Conservation (phyloP, 2,329 filamentous ascomycete species). For the Albophoma yamanashiensis region DNA sequence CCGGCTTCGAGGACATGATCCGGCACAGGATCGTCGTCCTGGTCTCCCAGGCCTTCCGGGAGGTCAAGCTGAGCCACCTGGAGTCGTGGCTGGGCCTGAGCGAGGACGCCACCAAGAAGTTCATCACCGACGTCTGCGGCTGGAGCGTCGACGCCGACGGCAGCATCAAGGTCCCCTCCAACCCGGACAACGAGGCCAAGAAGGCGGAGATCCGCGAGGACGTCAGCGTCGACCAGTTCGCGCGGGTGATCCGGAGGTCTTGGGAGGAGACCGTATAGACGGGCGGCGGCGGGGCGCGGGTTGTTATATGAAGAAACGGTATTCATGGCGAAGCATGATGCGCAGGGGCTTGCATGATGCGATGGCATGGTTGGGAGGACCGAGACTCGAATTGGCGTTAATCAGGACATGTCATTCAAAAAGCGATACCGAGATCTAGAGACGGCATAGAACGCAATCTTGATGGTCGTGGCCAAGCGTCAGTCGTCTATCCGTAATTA, state of each 20-base stretch:
- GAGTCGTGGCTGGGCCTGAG: conserved; percentile 68
- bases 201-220: conserved; percentile 92
- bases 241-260: conserved; percentile 67
- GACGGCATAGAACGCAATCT: conserved; percentile 17
- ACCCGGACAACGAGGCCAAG: conserved; percentile 96
- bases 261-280: conserved; percentile 59
- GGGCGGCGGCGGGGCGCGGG: not conserved
- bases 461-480: conserved; percentile 4
- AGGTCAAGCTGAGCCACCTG: conserved; percentile 56
- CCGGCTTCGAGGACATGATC: conserved; percentile 90
- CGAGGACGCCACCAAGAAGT: conserved; percentile 60
- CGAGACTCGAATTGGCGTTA: conserved; percentile 22
- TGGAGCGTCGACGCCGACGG: conserved; percentile 67
- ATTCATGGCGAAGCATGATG: conserved; percentile 15
- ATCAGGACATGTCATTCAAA: conserved; percentile 24
- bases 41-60: conserved; percentile 69
- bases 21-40: conserved; percentile 82
- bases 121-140: conserved; percentile 73
- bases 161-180: conserved; percentile 68
- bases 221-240: conserved; percentile 82
- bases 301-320: not conserved
- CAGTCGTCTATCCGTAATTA: not conserved
- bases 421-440: conserved; percentile 21
- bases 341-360: conserved; percentile 17
- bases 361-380: conserved; percentile 11